Percentiles rank a stretch among this genome's conserved stretches.
Evolutionary conservation across 768 basidiomycete genomes (phyloP).

Genomic region (Lentinula boryana): DNA sequence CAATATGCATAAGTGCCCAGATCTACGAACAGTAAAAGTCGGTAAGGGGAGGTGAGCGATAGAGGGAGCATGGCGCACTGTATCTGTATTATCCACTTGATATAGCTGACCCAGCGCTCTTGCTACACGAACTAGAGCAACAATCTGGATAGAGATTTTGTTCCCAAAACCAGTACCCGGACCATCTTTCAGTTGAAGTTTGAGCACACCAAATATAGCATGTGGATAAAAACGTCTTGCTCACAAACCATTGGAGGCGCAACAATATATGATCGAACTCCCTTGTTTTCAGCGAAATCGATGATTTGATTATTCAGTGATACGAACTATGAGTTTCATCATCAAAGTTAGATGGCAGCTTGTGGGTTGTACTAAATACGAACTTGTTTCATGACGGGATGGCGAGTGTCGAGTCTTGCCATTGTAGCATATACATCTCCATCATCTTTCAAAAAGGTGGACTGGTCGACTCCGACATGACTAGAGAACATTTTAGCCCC

Average conservation of each 20-base stretch:
- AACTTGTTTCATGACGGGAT: slow-evolving; percentile 8
- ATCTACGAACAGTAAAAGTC: background rate
- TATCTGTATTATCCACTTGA: slow-evolving; percentile 1
- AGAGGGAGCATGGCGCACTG: background rate
- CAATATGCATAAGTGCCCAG: slow-evolving; percentile 8
- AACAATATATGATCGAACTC: slow-evolving; percentile 8
- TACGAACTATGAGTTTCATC: background rate
- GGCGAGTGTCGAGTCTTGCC: background rate
- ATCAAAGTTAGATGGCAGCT: background rate
- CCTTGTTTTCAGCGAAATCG: slow-evolving; percentile 7
- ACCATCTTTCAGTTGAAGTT: slow-evolving; percentile 1
- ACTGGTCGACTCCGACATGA: slow-evolving; percentile 6
- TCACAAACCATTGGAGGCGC: slow-evolving; percentile 11
- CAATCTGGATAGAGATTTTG: slow-evolving; percentile 10
- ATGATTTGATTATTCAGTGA: slow-evolving; percentile 3
- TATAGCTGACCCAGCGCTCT: slow-evolving; percentile 4
- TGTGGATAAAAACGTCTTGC: background rate
- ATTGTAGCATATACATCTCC: slow-evolving; percentile 4
- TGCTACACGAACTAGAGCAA: slow-evolving; percentile 7
- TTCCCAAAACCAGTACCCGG: slow-evolving; percentile 10
- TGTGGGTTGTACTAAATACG: background rate
- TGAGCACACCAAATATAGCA: background rate
- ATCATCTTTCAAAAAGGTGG: slow-evolving; percentile 5
- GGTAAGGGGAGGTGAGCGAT: background rate
- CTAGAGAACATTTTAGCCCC: slow-evolving; percentile 10